Conservation (phyloP, 1,284 basidiomycete species). For the Leccinum griseonigrum region DNA sequence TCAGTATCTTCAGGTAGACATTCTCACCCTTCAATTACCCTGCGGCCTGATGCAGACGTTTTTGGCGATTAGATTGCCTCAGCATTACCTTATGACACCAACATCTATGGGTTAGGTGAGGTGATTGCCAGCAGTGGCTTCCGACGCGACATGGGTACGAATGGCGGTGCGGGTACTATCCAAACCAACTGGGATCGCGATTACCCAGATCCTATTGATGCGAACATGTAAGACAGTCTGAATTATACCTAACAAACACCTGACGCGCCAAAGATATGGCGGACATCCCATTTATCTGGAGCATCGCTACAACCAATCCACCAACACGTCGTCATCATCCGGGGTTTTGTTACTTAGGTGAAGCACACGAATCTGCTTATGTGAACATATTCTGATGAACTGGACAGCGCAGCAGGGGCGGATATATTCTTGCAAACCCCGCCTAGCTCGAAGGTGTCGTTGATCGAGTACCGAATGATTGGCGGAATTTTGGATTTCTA, state of each 20-base stretch:
- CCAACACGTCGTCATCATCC: constrained; percentile 55
- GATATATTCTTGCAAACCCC: constrained; percentile 65
- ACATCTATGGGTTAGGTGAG: constrained; percentile 80
- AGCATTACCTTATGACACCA: constrained; percentile 60
- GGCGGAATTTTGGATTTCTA: constrained; percentile 70
- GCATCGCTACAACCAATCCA: constrained; percentile 52
- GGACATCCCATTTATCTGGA: constrained; percentile 69
- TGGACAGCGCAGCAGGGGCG: constrained; percentile 49
- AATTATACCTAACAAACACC: background rate
- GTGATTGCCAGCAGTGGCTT: constrained; percentile 68
- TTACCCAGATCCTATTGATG: constrained; percentile 53
- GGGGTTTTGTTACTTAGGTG: constrained; percentile 72
- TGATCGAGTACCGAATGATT: constrained; percentile 61
- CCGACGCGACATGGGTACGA: constrained; percentile 54
- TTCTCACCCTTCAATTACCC: background rate
- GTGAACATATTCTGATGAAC: background rate
- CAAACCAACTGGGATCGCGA: constrained; percentile 75
- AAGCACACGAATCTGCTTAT: background rate
- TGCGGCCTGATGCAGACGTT: no score
- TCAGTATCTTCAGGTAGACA: constrained; percentile 53
- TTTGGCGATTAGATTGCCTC: constrained; percentile 51
- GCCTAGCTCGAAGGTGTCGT: constrained; percentile 44
- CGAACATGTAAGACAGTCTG: constrained; percentile 50
- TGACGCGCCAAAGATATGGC: constrained; percentile 49
- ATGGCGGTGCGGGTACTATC: constrained; percentile 54